Evolutionary conservation across 352 stramenopile species (phyloP).

Genomic region (Pythium utonaiense): DNA sequence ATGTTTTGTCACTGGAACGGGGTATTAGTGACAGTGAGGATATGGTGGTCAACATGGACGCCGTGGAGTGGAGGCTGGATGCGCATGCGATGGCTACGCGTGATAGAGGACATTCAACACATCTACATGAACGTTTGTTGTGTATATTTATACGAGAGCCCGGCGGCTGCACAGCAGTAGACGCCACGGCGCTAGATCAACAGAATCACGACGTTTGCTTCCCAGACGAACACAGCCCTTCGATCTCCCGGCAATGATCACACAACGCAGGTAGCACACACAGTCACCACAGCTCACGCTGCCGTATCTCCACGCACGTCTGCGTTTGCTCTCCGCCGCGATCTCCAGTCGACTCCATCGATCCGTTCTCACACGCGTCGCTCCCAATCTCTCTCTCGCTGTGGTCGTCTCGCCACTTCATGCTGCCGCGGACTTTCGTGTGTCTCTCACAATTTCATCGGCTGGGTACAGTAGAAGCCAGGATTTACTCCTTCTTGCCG

Average conservation of each 20-base stretch:
- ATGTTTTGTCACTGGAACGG: constrained; percentile 19
- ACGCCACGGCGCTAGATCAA: neutral
- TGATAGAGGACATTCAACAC: too few species aligned
- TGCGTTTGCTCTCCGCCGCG: neutral
- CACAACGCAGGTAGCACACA: neutral
- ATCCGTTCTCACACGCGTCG: neutral
- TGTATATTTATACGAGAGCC: neutral
- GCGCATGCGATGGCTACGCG: too few species aligned
- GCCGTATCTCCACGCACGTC: neutral
- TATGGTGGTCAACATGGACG: neutral
- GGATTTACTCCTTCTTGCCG: constrained; percentile 77
- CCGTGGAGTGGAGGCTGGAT: too few species aligned
- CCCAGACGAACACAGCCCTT: too few species aligned
- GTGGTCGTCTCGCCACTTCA: neutral
- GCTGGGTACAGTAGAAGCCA: too few species aligned
- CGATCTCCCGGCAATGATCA: too few species aligned
- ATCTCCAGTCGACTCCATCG: neutral
- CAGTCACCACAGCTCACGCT: neutral
- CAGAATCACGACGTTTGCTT: neutral
- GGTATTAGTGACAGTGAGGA: neutral
- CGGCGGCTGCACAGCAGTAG: neutral
- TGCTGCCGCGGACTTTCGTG: neutral
- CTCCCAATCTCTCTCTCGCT: neutral
- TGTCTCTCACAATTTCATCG: neutral
- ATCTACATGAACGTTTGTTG: neutral